phyloP scores from a whole-genome alignment of 139 green algal genomes.

The Pleodorina starrii region DNA sequence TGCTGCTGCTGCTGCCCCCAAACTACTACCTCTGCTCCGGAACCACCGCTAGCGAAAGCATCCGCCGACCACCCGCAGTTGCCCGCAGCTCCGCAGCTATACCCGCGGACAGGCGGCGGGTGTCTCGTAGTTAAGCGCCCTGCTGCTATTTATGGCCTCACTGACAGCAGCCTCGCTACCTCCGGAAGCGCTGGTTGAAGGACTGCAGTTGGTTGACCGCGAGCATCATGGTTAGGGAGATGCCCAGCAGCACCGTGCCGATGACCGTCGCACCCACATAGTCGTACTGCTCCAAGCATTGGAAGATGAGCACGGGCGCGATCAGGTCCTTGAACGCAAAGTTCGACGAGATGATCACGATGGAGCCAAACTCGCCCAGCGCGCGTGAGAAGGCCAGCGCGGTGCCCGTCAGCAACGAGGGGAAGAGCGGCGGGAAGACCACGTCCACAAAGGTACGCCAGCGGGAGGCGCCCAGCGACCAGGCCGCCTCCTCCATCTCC shows the following conservation, averaged over 20 bases:
- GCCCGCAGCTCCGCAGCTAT: too few relatives aligned
- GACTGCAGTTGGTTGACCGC: conserved; percentile 74
- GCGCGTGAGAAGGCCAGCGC: conserved; percentile 81
- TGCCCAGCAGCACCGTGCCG: conserved; percentile 79
- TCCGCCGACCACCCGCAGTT: too few relatives aligned
- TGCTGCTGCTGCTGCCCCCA: too few relatives aligned
- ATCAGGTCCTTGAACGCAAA: conserved; percentile 86
- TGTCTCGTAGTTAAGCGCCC: too few relatives aligned
- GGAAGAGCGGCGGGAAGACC: conserved; percentile 77
- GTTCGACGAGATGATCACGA: conserved; percentile 84
- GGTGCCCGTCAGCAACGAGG: conserved; percentile 76
- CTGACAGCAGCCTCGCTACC: too few relatives aligned
- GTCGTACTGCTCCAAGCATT: conserved; percentile 88
- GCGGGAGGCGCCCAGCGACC: conserved; percentile 76
- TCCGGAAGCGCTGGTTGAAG: conserved; percentile 53
- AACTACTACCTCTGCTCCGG: too few relatives aligned
- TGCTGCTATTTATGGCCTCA: too few relatives aligned
- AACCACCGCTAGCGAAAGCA: too few relatives aligned
- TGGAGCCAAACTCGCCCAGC: conserved; percentile 81
- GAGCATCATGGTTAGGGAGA: conserved; percentile 77
- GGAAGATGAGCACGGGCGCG: conserved; percentile 85
- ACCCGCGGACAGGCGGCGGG: too few relatives aligned
- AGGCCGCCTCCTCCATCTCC: conserved; percentile 70
- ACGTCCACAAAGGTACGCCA: conserved; percentile 77
- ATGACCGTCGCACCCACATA: conserved; percentile 81